Base-by-base conservation (phyloP, 2,329 filamentous ascomycete genomes). In the Byssochlamys sp. region DNA sequence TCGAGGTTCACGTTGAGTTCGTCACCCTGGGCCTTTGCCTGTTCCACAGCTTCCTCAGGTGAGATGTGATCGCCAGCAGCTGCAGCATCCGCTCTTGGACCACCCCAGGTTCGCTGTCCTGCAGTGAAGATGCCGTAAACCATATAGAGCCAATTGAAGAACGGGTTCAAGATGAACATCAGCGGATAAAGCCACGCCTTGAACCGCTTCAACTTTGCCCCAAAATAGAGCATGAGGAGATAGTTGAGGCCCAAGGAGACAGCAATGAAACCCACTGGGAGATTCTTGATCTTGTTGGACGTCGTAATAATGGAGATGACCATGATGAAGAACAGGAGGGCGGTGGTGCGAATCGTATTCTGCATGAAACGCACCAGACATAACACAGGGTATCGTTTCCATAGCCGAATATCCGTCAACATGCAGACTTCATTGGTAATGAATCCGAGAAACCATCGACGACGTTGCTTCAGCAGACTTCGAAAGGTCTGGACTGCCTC, bases 61-160 rank as follows among this genome's bases (percentile, higher is more conserved):
- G 89, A 91, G 0, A 86, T 94, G 59, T 84, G 77, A 11, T 81
- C 78, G 69, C 95, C 88, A 2, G 91, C 91, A 48, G 85, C 81
- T 29, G 88, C 90, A 0, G 91, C 91, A 73, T 97, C 92, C 1
- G 90, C 91, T 66, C 92, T 84, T 10, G 92, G 94, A 0, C 92
- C 92, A 63, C 92, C 92, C 92, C 94, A 99, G 1, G 92, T 97
- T 62, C 92, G 83, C 71, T 96, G 90, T 24, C 91, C 91, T 29
- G 91, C 91, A 0, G 92, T 96, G 73, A 95, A 94, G 65, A 96
- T 95, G 51, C 91, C 91, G 71, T 96, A 96, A 2, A 96, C 88
- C 88, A 96, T 96, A 77, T 97, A 97, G 58, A 90, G 83, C 92
- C 92, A 97, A 74, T 97, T 97, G 80, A 96, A 91, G 69, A 97